Conservation (phyloP, 2,329 filamentous ascomycete genomes). For the Fusarium succisae region DNA sequence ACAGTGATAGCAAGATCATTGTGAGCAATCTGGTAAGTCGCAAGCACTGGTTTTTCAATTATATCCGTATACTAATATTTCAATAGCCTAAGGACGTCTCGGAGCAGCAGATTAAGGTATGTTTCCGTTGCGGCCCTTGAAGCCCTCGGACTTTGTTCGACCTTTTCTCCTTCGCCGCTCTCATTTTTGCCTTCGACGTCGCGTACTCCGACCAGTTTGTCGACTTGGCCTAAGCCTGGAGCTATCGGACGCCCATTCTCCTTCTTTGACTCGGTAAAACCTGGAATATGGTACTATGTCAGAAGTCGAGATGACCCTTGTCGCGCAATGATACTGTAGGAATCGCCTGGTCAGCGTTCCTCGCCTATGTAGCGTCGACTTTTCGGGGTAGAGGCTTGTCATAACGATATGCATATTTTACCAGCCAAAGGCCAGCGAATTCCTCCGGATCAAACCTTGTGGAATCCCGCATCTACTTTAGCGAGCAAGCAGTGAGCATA, state of each 20-base stretch:
- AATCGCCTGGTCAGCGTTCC: constrained; percentile 64
- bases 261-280: constrained; percentile 43
- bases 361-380: constrained; percentile 40
- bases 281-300: constrained; percentile 48
- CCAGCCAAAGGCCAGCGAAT: constrained; percentile 33
- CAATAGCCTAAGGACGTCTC: constrained; percentile 91
- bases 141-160: constrained; percentile 77
- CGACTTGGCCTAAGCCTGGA: constrained; percentile 33
- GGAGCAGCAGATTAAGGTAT: constrained; percentile 99
- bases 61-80: constrained; percentile 56
- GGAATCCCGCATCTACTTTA: constrained; percentile 41
- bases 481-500: constrained; percentile 65
- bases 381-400: constrained; percentile 38
- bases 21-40: constrained; percentile 94
- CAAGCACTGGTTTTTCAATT: neutral
- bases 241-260: constrained; percentile 45
- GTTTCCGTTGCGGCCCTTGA: constrained; percentile 84
- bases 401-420: constrained; percentile 30
- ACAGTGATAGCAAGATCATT: constrained; percentile 92
- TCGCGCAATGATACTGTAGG: constrained; percentile 57
- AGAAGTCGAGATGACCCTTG: constrained; percentile 69
- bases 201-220: constrained; percentile 33
- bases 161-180: constrained; percentile 56
- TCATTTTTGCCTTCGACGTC: constrained; percentile 48
- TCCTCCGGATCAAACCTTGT: constrained; percentile 43